A percentile compares a stretch with the other conserved stretches of the same genome.
phyloP scores from a whole-genome alignment of 176 grass and related monocot species.

The Pontederia paniculata region DNA sequence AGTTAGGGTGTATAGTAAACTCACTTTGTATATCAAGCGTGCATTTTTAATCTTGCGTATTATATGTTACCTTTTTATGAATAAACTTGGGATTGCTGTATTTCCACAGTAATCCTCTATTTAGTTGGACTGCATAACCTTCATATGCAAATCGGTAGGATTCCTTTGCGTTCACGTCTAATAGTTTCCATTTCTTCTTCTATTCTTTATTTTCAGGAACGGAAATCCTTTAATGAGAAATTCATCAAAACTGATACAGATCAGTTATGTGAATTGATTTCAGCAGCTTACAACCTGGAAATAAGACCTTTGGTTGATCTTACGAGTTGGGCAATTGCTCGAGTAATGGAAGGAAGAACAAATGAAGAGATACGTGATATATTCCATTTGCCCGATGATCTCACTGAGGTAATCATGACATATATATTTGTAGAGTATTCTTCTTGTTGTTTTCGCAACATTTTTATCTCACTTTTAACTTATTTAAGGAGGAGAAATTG shows the following conservation, averaged over 20 bases:
- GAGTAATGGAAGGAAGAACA: constrained; percentile 13
- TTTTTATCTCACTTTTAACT: neutral
- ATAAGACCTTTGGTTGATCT: constrained; percentile 21
- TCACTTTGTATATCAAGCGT: too few relatives aligned
- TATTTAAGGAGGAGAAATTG: constrained; percentile 12
- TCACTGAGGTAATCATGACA: constrained; percentile 4
- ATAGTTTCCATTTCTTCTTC: neutral
- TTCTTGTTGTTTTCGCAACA: too few relatives aligned
- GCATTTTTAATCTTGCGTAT: too few relatives aligned
- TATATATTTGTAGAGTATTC: too few relatives aligned
- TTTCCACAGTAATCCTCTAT: too few relatives aligned
- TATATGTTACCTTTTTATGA: too few relatives aligned
- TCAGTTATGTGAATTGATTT: constrained; percentile 11
- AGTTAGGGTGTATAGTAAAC: too few relatives aligned
- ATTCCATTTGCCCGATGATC: constrained; percentile 20
- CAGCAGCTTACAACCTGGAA: constrained; percentile 13
- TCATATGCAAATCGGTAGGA: neutral
- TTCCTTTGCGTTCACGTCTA: neutral
- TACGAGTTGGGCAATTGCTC: constrained; percentile 17
- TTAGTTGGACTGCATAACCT: too few relatives aligned
- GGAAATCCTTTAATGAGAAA: constrained; percentile 31
- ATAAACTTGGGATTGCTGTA: too few relatives aligned
- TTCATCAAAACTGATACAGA: constrained; percentile 11
- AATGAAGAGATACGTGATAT: constrained; percentile 17
- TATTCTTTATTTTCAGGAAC: constrained; percentile 7